Percentiles rank a stretch among this genome's conserved stretches.
Conservation (phyloP, 257 asterid species). For the Striga asiatica region DNA sequence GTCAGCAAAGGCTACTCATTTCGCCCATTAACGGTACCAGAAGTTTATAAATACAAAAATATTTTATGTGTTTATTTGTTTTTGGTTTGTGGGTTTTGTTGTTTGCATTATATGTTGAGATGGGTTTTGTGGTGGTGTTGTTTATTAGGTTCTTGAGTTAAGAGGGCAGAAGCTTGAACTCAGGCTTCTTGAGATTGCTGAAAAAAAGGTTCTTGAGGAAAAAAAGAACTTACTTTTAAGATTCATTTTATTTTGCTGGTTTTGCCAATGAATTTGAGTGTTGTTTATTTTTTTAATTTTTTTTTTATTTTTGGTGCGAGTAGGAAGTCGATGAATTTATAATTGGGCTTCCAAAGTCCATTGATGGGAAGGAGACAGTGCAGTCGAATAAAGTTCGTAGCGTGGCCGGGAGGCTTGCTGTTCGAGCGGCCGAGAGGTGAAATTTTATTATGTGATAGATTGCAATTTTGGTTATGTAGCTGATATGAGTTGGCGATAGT, state of each 20-base stretch:
- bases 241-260: not conserved
- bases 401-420: slow-evolving; percentile 83
- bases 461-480: not conserved
- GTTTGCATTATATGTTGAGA: not conserved
- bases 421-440: slow-evolving; percentile 85
- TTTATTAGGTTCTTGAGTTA: slow-evolving; percentile 60
- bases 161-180: slow-evolving; percentile 80
- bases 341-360: slow-evolving; percentile 70
- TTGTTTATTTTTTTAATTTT: not conserved
- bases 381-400: slow-evolving; percentile 91
- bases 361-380: slow-evolving; percentile 69
- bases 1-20: slow-evolving; percentile 77
- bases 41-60: not conserved
- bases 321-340: slow-evolving; percentile 96
- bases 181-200: slow-evolving; percentile 67
- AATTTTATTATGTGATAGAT: not conserved
- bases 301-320: not conserved
- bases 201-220: slow-evolving; percentile 43
- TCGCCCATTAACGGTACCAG: slow-evolving; percentile 62
- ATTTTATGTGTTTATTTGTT: not conserved
- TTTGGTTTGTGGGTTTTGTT: not conserved
- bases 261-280: not conserved
- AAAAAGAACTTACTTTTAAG: not conserved
- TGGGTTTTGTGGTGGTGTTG: slow-evolving; percentile 4
- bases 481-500: not conserved